Evolutionary conservation across 2,329 filamentous ascomycete species (phyloP).

Genomic region (Monilinia laxa): DNA sequence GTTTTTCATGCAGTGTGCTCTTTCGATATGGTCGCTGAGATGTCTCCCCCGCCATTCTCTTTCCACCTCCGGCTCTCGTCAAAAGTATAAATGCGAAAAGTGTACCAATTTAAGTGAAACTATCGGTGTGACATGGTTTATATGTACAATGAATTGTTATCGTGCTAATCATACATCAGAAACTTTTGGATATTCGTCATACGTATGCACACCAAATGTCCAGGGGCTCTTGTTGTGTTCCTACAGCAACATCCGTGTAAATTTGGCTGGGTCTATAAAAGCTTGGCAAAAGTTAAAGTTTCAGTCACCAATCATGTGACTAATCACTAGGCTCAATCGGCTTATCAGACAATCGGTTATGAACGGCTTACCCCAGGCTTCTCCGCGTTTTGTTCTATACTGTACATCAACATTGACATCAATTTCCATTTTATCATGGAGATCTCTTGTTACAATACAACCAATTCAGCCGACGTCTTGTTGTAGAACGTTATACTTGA

Average conservation of each 20-base stretch:
- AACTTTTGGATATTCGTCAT: conserved; percentile 1
- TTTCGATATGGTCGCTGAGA: conserved; percentile 17
- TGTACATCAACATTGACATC: conserved; percentile 1
- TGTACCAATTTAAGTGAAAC: not conserved
- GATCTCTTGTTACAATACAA: not conserved
- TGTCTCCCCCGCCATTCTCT: conserved; percentile 24
- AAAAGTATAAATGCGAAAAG: not conserved
- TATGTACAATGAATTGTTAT: conserved; percentile 14
- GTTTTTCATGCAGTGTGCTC: conserved; percentile 20
- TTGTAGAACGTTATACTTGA: conserved; percentile 22
- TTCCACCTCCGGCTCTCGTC: conserved; percentile 12
- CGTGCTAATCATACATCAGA: conserved; percentile 9
- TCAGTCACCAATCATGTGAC: not conserved
- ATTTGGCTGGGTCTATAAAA: conserved; percentile 11
- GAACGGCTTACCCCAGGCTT: conserved; percentile 18
- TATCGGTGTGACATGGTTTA: conserved; percentile 9
- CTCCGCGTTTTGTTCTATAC: conserved; percentile 3
- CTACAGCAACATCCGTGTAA: conserved; percentile 18
- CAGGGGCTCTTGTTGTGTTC: conserved; percentile 9
- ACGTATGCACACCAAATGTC: not conserved
- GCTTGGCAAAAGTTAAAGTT: not conserved
- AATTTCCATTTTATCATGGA: conserved; percentile 7
- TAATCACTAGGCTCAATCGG: not conserved
- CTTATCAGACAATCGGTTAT: not conserved
- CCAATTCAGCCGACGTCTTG: conserved; percentile 2